A percentile compares a stretch with the other conserved stretches of the same genome.
Conservation (phyloP, 2,329 filamentous ascomycete species). For the Fusarium musae region DNA sequence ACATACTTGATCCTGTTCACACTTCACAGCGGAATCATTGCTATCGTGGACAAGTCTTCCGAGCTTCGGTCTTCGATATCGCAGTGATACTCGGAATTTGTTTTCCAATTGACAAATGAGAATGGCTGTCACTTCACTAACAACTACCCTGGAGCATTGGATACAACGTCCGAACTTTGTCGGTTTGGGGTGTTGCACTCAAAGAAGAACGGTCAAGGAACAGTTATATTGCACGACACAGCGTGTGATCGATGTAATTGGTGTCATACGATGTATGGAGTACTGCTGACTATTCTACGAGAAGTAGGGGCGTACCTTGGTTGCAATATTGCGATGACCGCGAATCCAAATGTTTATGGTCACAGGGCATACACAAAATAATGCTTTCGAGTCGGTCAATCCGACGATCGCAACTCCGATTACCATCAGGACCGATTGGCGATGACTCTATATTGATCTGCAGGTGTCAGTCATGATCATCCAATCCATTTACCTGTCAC, state of each 20-base stretch:
- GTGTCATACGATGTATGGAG: neutral
- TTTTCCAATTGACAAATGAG: neutral
- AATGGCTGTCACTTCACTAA: neutral
- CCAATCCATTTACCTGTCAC: neutral
- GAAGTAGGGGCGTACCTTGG: neutral
- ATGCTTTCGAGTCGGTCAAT: neutral
- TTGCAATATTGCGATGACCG: neutral
- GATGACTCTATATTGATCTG: conserved; percentile 24
- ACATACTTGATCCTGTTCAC: neutral
- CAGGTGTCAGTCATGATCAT: neutral
- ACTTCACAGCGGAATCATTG: neutral
- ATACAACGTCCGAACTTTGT: neutral
- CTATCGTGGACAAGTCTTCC: neutral
- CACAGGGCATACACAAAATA: neutral
- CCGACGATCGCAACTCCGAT: neutral
- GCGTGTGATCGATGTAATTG: neutral
- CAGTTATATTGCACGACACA: neutral
- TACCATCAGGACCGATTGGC: conserved; percentile 26
- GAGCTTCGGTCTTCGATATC: neutral
- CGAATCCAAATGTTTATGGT: neutral
- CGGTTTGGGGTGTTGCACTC: neutral
- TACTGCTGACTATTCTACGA: neutral
- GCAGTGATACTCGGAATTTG: neutral
- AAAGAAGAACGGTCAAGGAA: neutral
- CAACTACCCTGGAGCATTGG: neutral